phyloP scores from a whole-genome alignment of 176 grass and related monocot genomes.

The Alopecurus myosuroides region DNA sequence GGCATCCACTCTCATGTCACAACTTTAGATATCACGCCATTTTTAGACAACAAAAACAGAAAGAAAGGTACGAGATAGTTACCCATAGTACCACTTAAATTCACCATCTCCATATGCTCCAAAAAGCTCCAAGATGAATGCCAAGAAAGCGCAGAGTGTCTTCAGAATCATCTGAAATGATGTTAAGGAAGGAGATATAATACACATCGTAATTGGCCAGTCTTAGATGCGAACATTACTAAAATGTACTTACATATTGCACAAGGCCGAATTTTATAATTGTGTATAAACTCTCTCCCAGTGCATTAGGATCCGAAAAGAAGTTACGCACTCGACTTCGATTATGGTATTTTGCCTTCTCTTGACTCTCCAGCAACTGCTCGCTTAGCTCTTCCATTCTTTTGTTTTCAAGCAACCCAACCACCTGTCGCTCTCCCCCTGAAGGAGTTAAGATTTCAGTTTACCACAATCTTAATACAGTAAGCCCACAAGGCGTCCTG shows the following conservation, averaged over 20 bases:
- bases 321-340: slow-evolving; percentile 24
- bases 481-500: background rate
- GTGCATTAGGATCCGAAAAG: slow-evolving; percentile 49
- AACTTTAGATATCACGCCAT: background rate
- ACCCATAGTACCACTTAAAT: slow-evolving; percentile 96
- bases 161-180: slow-evolving; percentile 81
- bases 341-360: slow-evolving; percentile 16
- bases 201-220: background rate
- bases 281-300: slow-evolving; percentile 64
- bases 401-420: slow-evolving; percentile 62
- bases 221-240: background rate
- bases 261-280: slow-evolving; percentile 88
- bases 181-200: background rate
- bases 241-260: slow-evolving; percentile 68
- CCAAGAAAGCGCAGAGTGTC: slow-evolving; percentile 73
- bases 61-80: background rate
- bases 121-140: slow-evolving; percentile 74
- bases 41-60: background rate
- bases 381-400: slow-evolving; percentile 50
- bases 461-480: background rate
- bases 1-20: background rate
- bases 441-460: background rate
- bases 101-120: slow-evolving; percentile 81
- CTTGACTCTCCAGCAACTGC: slow-evolving; percentile 46
- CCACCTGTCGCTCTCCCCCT: slow-evolving; percentile 75